These are phyloP conservation scores for Teratosphaeria zuluensis DNA, from an alignment of 2,329 filamentous ascomycete genomes.

Conservation along the genomic window DNA sequence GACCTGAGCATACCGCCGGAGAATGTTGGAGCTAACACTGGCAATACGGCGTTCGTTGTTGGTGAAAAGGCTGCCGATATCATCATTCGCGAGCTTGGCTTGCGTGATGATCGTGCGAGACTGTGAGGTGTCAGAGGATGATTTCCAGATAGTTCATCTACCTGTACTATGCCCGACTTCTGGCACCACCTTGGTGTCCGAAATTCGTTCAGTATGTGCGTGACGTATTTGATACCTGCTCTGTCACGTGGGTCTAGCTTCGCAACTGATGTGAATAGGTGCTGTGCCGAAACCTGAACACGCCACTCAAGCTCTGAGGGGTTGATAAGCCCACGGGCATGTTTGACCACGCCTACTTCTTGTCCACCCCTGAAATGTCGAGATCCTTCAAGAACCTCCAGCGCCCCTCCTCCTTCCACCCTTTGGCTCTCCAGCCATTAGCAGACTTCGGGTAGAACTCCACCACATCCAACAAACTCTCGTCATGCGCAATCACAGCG, in stretches of 20 bases:
- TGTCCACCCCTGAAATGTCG: slow-evolving; percentile 1
- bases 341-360: background rate
- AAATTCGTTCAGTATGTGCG: no score
- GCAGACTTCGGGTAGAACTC: slow-evolving; percentile 43
- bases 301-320: background rate
- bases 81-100: slow-evolving; percentile 31
- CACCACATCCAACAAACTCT: slow-evolving; percentile 31
- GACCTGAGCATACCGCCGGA: slow-evolving; percentile 34
- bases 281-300: background rate
- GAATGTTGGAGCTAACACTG: slow-evolving; percentile 39
- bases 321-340: background rate
- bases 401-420: slow-evolving; percentile 34
- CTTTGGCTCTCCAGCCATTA: slow-evolving; percentile 39
- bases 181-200: no score
- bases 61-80: slow-evolving; percentile 34
- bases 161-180: no score
- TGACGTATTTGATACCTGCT: background rate
- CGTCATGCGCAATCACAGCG: slow-evolving; percentile 41
- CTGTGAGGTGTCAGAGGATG: background rate
- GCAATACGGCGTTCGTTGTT: slow-evolving; percentile 36
- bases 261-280: no score
- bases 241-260: background rate
- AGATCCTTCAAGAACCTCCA: slow-evolving; percentile 46
- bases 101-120: slow-evolving; percentile 1
- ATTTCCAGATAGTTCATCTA: background rate